Conservation (phyloP, 257 asterid species). For the Handroanthus guayacan region DNA sequence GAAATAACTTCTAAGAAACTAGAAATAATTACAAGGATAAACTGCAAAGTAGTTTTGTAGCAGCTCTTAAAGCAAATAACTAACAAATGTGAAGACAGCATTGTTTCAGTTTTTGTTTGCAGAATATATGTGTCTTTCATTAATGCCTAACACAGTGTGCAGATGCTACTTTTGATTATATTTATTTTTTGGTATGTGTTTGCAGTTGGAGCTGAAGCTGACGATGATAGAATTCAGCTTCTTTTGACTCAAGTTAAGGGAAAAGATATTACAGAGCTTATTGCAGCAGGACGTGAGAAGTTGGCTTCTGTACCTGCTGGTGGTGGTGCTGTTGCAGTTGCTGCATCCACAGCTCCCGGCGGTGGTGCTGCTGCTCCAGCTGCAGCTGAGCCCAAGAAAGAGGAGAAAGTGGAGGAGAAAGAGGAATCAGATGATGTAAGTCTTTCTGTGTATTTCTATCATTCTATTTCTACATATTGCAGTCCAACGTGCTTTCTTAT, state of each 20-base stretch:
- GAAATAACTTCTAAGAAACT: too few species aligned
- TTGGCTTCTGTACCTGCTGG: constrained; percentile 46
- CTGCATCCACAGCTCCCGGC: constrained; percentile 34
- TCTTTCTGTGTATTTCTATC: neutral
- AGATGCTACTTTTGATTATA: neutral
- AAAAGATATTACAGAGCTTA: constrained; percentile 42
- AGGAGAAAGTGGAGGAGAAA: constrained; percentile 48
- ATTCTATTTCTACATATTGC: neutral
- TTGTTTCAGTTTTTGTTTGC: neutral
- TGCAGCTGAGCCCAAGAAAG: constrained; percentile 48
- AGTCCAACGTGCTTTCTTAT: neutral
- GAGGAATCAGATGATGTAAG: constrained; percentile 51
- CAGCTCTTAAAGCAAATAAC: too few species aligned
- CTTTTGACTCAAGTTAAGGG: constrained; percentile 39
- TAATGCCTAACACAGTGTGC: neutral
- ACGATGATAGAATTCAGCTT: constrained; percentile 37
- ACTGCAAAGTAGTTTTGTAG: too few species aligned
- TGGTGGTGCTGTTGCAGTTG: constrained; percentile 43
- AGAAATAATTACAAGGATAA: too few species aligned
- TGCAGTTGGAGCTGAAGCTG: constrained; percentile 43
- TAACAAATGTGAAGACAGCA: neutral
- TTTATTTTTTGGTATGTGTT: neutral
- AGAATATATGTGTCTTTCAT: neutral
- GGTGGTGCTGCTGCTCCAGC: constrained; percentile 44
- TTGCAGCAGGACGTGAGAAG: constrained; percentile 44